Conservation (phyloP, 2,329 filamentous ascomycete genomes). For the Apiospora saccharicola region DNA sequence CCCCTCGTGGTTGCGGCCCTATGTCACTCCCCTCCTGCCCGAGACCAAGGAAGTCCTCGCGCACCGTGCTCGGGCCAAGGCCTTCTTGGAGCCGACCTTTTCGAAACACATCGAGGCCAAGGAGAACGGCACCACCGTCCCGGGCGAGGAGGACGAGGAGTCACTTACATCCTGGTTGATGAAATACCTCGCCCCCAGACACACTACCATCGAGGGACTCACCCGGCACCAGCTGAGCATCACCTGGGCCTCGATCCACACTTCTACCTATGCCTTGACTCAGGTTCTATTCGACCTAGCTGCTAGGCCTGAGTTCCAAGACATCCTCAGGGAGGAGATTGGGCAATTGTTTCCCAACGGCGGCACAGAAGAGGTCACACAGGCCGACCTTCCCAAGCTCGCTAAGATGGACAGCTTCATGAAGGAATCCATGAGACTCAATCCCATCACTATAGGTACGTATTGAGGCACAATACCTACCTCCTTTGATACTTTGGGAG, state of each 20-base stretch:
- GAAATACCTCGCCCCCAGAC: constrained; percentile 17
- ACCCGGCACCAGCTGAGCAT: constrained; percentile 10
- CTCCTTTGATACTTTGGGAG: background rate
- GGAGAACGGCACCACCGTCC: background rate
- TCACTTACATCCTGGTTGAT: background rate
- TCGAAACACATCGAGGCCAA: background rate
- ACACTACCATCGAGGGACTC: background rate
- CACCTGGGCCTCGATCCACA: constrained; percentile 10
- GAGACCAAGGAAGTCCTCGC: background rate
- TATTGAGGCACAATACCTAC: too few relatives aligned
- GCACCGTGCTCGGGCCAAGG: background rate
- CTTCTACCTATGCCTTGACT: constrained; percentile 2
- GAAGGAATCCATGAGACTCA: constrained; percentile 11
- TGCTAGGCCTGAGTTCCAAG: background rate
- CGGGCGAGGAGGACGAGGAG: constrained; percentile 9
- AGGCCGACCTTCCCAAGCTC: background rate
- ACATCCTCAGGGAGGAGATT: constrained; percentile 5
- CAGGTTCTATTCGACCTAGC: constrained; percentile 3
- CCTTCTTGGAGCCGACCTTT: background rate
- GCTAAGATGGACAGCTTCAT: constrained; percentile 21
- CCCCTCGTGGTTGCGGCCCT: background rate
- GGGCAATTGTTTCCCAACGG: background rate
- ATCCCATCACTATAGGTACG: constrained; percentile 5
- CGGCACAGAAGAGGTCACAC: background rate
- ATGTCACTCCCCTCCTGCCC: background rate